Evolutionary conservation across 140 eudicot genomes (phyloP).

Genomic region (Ambrosia hybrid): DNA sequence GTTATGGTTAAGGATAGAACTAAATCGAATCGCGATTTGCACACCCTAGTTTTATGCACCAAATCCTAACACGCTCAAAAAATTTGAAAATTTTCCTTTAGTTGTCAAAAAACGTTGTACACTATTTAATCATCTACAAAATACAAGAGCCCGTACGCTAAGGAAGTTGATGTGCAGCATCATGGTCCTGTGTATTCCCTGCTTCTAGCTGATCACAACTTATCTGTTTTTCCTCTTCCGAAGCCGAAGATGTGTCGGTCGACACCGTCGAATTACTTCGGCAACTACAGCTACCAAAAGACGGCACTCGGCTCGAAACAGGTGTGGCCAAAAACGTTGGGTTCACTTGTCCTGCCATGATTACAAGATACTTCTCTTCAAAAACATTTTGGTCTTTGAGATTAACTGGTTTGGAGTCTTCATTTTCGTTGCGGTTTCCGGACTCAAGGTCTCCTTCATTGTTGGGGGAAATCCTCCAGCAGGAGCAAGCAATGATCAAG

Average conservation of each 20-base stretch:
- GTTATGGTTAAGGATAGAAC: too few relatives aligned
- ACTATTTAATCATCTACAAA: too few relatives aligned
- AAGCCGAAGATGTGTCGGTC: not conserved
- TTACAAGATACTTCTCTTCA: slow-evolving; percentile 56
- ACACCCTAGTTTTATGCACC: too few relatives aligned
- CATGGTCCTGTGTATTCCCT: slow-evolving; percentile 29
- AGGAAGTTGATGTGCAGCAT: not conserved
- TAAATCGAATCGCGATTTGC: too few relatives aligned
- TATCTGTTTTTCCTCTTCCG: slow-evolving; percentile 18
- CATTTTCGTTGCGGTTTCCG: slow-evolving; percentile 18
- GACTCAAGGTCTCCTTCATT: slow-evolving; percentile 55
- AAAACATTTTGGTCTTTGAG: slow-evolving; percentile 27
- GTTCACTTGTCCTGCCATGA: slow-evolving; percentile 63
- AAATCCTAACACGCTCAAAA: not conserved
- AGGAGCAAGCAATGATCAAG: slow-evolving; percentile 60
- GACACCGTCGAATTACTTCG: slow-evolving; percentile 15
- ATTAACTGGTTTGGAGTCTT: slow-evolving; percentile 29
- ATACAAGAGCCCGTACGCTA: too few relatives aligned
- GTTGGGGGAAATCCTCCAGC: slow-evolving; percentile 54
- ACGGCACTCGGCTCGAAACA: slow-evolving; percentile 51
- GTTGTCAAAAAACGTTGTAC: not conserved
- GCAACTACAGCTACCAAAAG: slow-evolving; percentile 48
- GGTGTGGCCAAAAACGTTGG: slow-evolving; percentile 69
- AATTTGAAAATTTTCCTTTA: not conserved
- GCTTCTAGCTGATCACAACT: slow-evolving; percentile 23